A percentile compares a stretch with the other conserved stretches of the same genome.
Conservation (phyloP, 2,329 filamentous ascomycete genomes). For the Pseudopithomyces chartarum region DNA sequence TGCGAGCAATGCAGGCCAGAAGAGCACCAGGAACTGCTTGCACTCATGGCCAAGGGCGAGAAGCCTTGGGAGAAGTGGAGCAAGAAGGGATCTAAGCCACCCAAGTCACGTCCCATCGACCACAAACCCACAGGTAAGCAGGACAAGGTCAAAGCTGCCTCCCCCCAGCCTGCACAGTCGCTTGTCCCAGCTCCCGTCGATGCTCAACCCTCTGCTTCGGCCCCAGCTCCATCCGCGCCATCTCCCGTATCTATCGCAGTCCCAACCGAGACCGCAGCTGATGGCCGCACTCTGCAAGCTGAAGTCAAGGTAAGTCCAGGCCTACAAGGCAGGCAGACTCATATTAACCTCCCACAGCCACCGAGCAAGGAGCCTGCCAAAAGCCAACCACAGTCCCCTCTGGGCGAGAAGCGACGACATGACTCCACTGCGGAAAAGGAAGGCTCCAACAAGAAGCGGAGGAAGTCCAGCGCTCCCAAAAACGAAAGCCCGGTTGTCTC, state of each 20-base stretch:
- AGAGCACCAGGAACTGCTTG: constrained; percentile 79
- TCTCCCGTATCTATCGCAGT: constrained; percentile 3
- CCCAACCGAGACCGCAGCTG: constrained; percentile 13
- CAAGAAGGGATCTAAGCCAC: constrained; percentile 62
- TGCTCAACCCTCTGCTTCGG: constrained; percentile 18
- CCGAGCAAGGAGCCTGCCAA: constrained; percentile 26
- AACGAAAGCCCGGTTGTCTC: constrained; percentile 20
- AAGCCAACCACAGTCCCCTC: constrained; percentile 40
- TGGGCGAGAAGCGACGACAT: constrained; percentile 44
- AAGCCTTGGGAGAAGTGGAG: constrained; percentile 75
- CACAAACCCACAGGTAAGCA: constrained; percentile 53
- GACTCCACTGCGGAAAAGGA: constrained; percentile 40
- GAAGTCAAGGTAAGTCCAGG: constrained; percentile 28
- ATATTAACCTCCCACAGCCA: constrained; percentile 18
- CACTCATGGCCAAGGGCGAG: constrained; percentile 78
- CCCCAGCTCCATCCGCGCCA: constrained; percentile 7
- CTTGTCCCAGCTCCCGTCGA: constrained; percentile 9
- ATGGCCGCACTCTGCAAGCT: constrained; percentile 29
- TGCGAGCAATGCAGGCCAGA: constrained; percentile 89
- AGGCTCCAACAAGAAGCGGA: constrained; percentile 39
- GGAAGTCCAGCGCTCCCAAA: constrained; percentile 40
- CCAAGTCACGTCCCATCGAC: constrained; percentile 70
- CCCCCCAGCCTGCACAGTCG: constrained; percentile 21
- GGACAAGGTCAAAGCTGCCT: constrained; percentile 34
- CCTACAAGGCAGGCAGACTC: not conserved